phyloP scores from a whole-genome alignment of 1,139 yeast species.

The Yarrowia galli region DNA sequence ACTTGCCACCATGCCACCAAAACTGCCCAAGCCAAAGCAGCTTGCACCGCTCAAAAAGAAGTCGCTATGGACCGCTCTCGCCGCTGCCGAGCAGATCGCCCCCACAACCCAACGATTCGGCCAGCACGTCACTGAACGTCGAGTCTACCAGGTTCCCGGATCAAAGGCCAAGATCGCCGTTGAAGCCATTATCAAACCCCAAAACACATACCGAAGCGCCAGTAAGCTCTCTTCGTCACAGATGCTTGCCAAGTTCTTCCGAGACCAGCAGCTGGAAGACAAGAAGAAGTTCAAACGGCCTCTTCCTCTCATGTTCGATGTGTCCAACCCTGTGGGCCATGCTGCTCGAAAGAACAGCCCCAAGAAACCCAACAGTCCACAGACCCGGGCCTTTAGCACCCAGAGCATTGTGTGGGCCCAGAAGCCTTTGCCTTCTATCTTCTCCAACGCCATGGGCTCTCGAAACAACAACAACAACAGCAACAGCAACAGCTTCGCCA shows the following conservation, averaged over 20 bases:
- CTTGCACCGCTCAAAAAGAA: conserved; percentile 3
- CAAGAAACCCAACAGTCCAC: conserved; percentile 8
- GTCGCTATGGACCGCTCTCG: conserved; percentile 19
- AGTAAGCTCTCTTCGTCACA: not conserved
- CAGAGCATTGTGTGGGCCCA: conserved; percentile 6
- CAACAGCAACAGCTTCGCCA: not conserved
- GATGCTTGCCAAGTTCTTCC: not conserved
- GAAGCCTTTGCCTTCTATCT: conserved; percentile 21
- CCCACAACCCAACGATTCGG: conserved; percentile 7
- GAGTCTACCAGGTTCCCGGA: not conserved
- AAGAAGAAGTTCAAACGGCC: conserved; percentile 10
- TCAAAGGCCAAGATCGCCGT: not conserved
- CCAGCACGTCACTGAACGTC: not conserved
- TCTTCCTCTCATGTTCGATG: not conserved
- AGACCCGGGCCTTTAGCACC: conserved; percentile 12
- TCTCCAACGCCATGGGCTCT: conserved; percentile 19
- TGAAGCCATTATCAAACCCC: conserved; percentile 10
- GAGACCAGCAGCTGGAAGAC: not conserved
- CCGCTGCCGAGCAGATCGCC: conserved; percentile 11
- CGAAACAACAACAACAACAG: not conserved
- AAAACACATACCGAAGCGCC: conserved; percentile 2
- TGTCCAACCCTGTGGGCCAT: not conserved
- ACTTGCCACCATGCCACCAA: not conserved
- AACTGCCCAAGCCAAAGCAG: conserved; percentile 2
- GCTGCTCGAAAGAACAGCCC: not conserved